A percentile compares a stretch with the other conserved stretches of the same genome.
Evolutionary conservation across 164 flowering plant genomes (phyloP).

Genomic region (Magnolia kwangsiensis): DNA sequence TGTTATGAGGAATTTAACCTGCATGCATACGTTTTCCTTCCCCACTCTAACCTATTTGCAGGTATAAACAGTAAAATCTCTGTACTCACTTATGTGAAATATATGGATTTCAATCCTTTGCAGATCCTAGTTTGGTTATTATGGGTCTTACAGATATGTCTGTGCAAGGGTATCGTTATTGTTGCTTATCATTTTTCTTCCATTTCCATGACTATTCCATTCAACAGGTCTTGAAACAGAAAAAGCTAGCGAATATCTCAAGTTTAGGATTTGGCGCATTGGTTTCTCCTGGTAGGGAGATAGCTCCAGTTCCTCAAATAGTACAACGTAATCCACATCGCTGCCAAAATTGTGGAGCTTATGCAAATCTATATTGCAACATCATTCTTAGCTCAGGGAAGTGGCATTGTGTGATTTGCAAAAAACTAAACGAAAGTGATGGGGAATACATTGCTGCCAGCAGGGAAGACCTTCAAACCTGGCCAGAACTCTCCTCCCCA

Average conservation of each 20-base stretch:
- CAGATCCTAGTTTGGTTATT: not conserved
- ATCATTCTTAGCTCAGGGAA: conserved; percentile 84
- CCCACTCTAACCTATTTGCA: too few relatives aligned
- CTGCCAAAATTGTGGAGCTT: conserved; percentile 88
- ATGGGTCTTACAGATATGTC: not conserved
- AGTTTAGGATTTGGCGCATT: conserved; percentile 94
- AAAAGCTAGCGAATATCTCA: conserved; percentile 71
- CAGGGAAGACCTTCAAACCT: conserved; percentile 69
- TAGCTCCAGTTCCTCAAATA: conserved; percentile 69
- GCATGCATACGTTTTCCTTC: too few relatives aligned
- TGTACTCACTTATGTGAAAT: not conserved
- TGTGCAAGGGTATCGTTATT: not conserved
- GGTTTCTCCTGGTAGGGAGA: conserved; percentile 86
- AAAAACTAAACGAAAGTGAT: conserved; percentile 75
- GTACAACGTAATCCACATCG: conserved; percentile 89
- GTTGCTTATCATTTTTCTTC: not conserved
- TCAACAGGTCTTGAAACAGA: conserved; percentile 70
- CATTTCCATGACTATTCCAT: not conserved
- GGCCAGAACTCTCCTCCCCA: conserved; percentile 76
- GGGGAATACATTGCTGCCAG: conserved; percentile 82
- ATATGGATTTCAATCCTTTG: not conserved
- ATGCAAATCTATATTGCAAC: conserved; percentile 76
- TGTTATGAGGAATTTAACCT: too few relatives aligned
- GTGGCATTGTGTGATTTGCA: conserved; percentile 93
- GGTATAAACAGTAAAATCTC: too few relatives aligned